Evolutionary conservation across 2,329 filamentous ascomycete species (phyloP), one percentile per base, ranked within the genome.

Genomic region (Xylariales sp.): DNA sequence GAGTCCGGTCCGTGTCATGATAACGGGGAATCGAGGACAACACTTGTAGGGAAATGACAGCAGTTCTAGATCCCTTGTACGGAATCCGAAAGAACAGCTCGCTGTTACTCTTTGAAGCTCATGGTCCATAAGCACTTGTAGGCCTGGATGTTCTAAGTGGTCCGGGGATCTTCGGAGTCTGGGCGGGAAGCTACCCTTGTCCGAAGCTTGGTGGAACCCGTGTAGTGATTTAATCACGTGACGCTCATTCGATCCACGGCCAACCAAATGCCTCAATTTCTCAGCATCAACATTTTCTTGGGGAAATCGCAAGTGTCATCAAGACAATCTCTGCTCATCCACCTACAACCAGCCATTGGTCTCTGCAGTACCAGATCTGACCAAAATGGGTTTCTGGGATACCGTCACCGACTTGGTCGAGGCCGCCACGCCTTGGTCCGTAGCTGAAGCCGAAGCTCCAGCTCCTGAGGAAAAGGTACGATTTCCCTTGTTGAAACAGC

Each of bases 331-430:
- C 51, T 55, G 51, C 53, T 51, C 51, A 46, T 43, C 46, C 56
- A 56, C 64, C 62, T 56, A 63, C 50, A 62, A 60, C 49, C 52
- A 59, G 57, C 60, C 66, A 64, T 62, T 65, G 61, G 62, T 53
- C 50, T 51, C 42, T 50, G 49, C 58, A 60, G 60, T 56, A 46
- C 56, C 52, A 51, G 55, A 56, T 49, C 56, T 54, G 59, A 61
- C 63, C 68, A 66, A 64, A 65, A 84, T 84, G 80, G 79, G 77
- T 70, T 72, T 83, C 69, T 82, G 78, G 76, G 78, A 82, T 64
- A 67, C 73, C 53, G 73, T 81, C 58, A 72, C 70, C 59, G 80
- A 83, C 61, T 68, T 84, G 60, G 67, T 81, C 59, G 77, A 82
- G 67, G 78, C 78, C 49, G 78, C 75, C 53, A 71, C 74, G 68